Evolutionary conservation across 2,329 filamentous ascomycete species (phyloP).

Genomic region (Drechslera avenae): DNA sequence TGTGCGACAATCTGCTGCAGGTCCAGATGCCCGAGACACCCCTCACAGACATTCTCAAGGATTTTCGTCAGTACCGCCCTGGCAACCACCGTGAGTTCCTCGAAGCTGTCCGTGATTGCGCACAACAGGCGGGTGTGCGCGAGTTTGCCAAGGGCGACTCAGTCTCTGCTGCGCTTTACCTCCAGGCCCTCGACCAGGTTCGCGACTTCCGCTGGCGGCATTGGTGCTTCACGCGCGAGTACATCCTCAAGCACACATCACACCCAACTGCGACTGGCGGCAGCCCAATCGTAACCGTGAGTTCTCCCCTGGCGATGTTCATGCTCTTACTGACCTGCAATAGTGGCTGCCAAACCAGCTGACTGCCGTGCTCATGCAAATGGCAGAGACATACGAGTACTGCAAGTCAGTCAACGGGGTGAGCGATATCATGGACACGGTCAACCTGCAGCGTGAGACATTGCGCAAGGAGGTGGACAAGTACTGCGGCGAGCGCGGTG

Average conservation of each 20-base stretch:
- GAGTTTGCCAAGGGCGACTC: constrained; percentile 69
- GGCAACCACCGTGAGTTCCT: constrained; percentile 88
- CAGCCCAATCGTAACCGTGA: constrained; percentile 74
- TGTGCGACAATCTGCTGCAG: constrained; percentile 85
- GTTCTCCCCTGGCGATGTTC: constrained; percentile 11
- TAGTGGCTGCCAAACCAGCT: constrained; percentile 82
- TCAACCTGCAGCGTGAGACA: constrained; percentile 66
- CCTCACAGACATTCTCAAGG: constrained; percentile 82
- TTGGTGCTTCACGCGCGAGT: constrained; percentile 85
- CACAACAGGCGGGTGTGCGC: constrained; percentile 60
- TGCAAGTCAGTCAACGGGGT: constrained; percentile 55
- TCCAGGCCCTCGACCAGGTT: constrained; percentile 69
- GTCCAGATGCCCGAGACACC: constrained; percentile 89
- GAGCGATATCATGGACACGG: constrained; percentile 70
- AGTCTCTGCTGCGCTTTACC: constrained; percentile 54
- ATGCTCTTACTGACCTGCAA: constrained; percentile 10
- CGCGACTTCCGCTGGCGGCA: constrained; percentile 83
- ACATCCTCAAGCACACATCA: constrained; percentile 76
- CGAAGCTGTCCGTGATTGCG: constrained; percentile 65
- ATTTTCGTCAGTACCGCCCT: constrained; percentile 88
- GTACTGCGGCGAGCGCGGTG: constrained; percentile 70
- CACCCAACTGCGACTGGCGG: constrained; percentile 82
- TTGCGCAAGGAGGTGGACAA: constrained; percentile 75
- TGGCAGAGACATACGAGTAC: constrained; percentile 63
- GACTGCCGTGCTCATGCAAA: constrained; percentile 72